phyloP scores from a whole-genome alignment of 1,284 basidiomycete genomes.

The Moniliophthora roreri region DNA sequence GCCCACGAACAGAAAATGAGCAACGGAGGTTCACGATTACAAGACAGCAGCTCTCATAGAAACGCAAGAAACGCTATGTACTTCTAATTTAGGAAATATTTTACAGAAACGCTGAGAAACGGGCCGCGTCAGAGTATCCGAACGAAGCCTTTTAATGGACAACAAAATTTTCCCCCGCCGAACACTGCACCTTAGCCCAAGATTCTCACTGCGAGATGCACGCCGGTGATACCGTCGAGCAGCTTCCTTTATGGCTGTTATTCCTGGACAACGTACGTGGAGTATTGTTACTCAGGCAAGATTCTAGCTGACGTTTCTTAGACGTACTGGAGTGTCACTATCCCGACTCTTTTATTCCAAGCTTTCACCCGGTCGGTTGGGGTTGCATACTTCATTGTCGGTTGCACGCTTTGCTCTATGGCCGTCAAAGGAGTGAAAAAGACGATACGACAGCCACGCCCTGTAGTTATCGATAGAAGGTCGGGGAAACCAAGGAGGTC shows the following conservation, averaged over 20 bases:
- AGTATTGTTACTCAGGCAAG: not conserved
- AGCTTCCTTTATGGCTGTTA: slow-evolving; percentile 23
- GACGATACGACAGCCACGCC: slow-evolving; percentile 72
- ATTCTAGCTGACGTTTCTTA: slow-evolving; percentile 17
- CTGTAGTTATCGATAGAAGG: slow-evolving; percentile 34
- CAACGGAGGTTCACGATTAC: too few species aligned
- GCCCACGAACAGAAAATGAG: too few species aligned
- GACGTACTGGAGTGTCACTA: slow-evolving; percentile 54
- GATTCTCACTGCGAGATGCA: not conserved
- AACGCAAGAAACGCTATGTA: too few species aligned
- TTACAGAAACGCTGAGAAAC: too few species aligned
- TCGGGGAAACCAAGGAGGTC: slow-evolving; percentile 44
- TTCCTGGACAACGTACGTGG: slow-evolving; percentile 33
- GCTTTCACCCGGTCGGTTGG: slow-evolving; percentile 66
- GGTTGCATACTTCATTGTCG: slow-evolving; percentile 65
- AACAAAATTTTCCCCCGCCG: too few species aligned
- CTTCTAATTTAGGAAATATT: too few species aligned
- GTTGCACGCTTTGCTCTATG: slow-evolving; percentile 61
- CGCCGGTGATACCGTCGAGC: not conserved
- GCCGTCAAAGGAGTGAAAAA: slow-evolving; percentile 72
- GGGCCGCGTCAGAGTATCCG: too few species aligned
- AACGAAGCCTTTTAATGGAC: too few species aligned
- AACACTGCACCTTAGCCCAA: not conserved
- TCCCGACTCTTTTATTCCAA: slow-evolving; percentile 47
- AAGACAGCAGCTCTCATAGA: too few species aligned